Percentiles rank a stretch among this genome's conserved stretches.
Evolutionary conservation across 176 grass and related monocot species (phyloP).

Genomic region (Luzula sylvatica): DNA sequence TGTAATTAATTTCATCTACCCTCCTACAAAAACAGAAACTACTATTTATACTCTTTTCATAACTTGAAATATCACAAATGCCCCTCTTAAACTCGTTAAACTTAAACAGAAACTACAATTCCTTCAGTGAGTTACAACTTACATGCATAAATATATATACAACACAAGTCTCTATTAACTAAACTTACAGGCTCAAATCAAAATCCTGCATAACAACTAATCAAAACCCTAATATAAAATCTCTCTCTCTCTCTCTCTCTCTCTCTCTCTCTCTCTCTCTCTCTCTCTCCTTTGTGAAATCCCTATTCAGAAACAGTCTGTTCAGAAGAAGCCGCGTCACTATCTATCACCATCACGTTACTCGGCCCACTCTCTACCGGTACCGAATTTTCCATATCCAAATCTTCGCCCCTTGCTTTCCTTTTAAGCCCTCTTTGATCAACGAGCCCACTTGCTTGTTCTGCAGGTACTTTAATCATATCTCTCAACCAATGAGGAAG

Average conservation of each 20-base stretch:
- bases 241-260: constrained; percentile 10
- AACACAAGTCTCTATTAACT: not conserved
- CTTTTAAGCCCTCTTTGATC: not conserved
- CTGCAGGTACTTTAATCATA: not conserved
- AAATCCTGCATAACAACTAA: constrained; percentile 11
- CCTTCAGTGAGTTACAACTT: too few relatives aligned
- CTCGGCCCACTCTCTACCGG: not conserved
- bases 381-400: not conserved
- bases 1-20: too few relatives aligned
- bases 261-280: constrained; percentile 2
- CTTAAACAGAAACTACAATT: too few relatives aligned
- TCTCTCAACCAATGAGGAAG: constrained; percentile 19
- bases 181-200: constrained; percentile 4
- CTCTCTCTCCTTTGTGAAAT: too few relatives aligned
- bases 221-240: not conserved
- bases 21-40: too few relatives aligned
- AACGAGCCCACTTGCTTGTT: not conserved
- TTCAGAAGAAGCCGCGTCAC: constrained; percentile 15
- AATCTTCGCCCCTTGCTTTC: not conserved
- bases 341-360: constrained; percentile 17
- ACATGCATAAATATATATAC: not conserved
- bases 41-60: too few relatives aligned
- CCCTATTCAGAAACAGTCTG: constrained; percentile 13
- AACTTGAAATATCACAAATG: too few relatives aligned
- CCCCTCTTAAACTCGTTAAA: too few relatives aligned